Conservation (phyloP, 169 alveolate genomes). For the Ichthyophthirius multifiliis region DNA sequence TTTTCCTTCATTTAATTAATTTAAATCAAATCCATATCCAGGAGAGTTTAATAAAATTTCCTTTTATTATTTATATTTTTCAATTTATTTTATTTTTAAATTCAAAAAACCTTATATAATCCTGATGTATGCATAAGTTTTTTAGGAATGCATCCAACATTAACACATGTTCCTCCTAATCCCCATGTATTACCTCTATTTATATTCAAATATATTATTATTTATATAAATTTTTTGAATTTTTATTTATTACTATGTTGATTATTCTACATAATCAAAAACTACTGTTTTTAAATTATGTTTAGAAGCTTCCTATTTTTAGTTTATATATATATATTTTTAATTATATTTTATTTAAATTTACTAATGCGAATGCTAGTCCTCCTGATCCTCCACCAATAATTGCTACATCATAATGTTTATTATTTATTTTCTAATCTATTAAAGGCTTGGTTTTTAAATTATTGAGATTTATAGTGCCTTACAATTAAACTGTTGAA, state of each 20-base stretch:
- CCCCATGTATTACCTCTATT: constrained; percentile 77
- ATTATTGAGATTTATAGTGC: too few species aligned
- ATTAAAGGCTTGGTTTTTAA: constrained; percentile 10
- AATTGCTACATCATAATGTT: constrained; percentile 67
- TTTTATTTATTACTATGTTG: constrained; percentile 32
- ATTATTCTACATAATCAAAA: constrained; percentile 78
- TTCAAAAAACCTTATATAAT: constrained; percentile 42
- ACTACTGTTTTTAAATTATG: constrained; percentile 54
- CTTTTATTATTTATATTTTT: neutral
- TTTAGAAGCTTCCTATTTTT: constrained; percentile 61
- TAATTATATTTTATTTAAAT: neutral
- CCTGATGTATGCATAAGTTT: constrained; percentile 81
- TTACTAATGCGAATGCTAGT: constrained; percentile 55
- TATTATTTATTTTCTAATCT: neutral
- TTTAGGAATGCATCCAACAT: constrained; percentile 86
- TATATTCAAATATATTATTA: neutral
- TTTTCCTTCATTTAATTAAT: constrained; percentile 16
- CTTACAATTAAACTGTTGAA: too few species aligned
- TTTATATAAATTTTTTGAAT: neutral
- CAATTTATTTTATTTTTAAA: neutral
- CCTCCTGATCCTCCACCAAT: constrained; percentile 88
- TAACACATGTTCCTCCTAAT: constrained; percentile 84
- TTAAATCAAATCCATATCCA: constrained; percentile 15
- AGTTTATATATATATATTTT: neutral
- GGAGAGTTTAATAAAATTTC: constrained; percentile 3